These are phyloP conservation scores for Malassezia yamatoensis DNA, from an alignment of 1,284 basidiomycete species.

Conservation along the genomic window DNA sequence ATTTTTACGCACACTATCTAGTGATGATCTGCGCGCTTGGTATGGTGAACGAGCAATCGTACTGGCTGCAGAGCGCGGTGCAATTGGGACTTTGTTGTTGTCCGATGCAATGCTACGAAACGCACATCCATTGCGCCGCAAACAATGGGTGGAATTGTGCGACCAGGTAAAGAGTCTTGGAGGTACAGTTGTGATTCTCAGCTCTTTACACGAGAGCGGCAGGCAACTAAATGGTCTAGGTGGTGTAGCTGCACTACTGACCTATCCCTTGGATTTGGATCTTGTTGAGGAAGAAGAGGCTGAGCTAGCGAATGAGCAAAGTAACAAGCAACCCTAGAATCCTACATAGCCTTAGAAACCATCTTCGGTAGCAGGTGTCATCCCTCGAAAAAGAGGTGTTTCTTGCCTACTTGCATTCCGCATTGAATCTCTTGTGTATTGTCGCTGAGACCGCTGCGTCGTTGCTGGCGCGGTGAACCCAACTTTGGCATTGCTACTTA, in stretches of 20 bases:
- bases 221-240: constrained; percentile 77
- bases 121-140: constrained; percentile 40
- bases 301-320: constrained; percentile 9
- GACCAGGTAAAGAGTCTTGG: constrained; percentile 79
- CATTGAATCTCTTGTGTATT: neutral
- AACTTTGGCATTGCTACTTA: neutral
- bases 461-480: neutral
- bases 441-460: neutral
- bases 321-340: neutral
- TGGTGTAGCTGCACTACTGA: constrained; percentile 88
- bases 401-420: neutral
- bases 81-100: constrained; percentile 85
- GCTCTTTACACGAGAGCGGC: constrained; percentile 96
- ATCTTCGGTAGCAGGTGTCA: constrained; percentile 3
- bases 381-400: constrained; percentile 15
- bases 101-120: constrained; percentile 81
- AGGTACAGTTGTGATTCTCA: constrained; percentile 89
- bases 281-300: constrained; percentile 54
- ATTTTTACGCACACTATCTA: constrained; percentile 71
- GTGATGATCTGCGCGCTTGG: constrained; percentile 92
- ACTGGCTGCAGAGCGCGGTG: constrained; percentile 81
- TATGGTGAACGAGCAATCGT: constrained; percentile 91
- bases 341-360: neutral
- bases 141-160: constrained; percentile 74
- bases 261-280: constrained; percentile 90